Evolutionary conservation across 208 protist species (phyloP).

Genomic region (Trypanosoma melophagium): DNA sequence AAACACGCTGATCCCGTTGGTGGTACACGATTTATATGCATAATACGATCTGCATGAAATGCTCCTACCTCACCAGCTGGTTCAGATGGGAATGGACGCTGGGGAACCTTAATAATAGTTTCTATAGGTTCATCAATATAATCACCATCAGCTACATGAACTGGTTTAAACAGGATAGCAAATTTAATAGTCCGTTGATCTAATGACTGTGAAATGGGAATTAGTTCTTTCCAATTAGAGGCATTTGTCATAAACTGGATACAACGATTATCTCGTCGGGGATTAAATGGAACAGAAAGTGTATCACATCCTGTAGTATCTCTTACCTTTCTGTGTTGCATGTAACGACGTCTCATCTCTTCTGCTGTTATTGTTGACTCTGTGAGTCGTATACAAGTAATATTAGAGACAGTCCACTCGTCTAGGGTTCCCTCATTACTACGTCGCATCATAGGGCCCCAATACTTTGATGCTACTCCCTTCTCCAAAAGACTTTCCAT

Average conservation of each 20-base stretch:
- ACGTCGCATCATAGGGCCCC: constrained; percentile 23
- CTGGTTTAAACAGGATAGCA: constrained; percentile 22
- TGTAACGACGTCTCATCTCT: constrained; percentile 15
- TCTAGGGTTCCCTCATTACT: constrained; percentile 19
- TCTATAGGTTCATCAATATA: constrained; percentile 18
- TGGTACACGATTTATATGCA: constrained; percentile 32
- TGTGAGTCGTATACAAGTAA: constrained; percentile 5
- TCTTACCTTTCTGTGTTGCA: constrained; percentile 11
- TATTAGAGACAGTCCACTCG: constrained; percentile 22
- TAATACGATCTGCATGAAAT: constrained; percentile 35
- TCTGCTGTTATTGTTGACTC: neutral
- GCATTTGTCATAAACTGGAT: constrained; percentile 29
- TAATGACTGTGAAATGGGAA: constrained; percentile 22
- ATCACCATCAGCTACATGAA: constrained; percentile 1
- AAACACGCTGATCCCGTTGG: constrained; percentile 37
- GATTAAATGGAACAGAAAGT: constrained; percentile 41
- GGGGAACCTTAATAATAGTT: constrained; percentile 41
- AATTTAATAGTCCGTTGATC: constrained; percentile 45
- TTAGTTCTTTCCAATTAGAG: constrained; percentile 33
- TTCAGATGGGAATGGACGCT: constrained; percentile 28
- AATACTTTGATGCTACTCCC: constrained; percentile 4
- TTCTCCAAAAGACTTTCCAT: constrained; percentile 29
- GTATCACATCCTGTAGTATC: constrained; percentile 36
- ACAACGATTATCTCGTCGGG: constrained; percentile 20
- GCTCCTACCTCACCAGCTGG: constrained; percentile 26